These are phyloP conservation scores for Colletotrichum trifolii DNA, from an alignment of 2,329 filamentous ascomycete species.

Conservation along the genomic window DNA sequence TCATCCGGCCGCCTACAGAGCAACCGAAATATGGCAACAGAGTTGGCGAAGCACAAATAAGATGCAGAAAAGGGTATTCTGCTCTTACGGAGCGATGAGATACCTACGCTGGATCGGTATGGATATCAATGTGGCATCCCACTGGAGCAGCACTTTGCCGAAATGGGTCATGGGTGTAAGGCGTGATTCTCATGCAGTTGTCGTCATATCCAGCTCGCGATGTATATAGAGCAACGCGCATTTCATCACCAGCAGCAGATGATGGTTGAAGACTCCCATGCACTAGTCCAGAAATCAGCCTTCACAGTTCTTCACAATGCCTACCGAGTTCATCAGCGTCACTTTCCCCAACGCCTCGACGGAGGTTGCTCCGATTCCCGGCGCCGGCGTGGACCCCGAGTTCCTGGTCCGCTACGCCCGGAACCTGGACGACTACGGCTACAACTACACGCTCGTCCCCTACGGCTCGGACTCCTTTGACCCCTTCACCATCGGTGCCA, in stretches of 20 bases:
- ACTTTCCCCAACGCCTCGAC: conserved; percentile 68
- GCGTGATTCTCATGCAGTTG: conserved; percentile 41
- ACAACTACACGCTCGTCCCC: conserved; percentile 71
- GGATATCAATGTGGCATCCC: conserved; percentile 21
- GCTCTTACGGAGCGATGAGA: background rate
- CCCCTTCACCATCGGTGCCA: conserved; percentile 69
- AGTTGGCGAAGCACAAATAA: background rate
- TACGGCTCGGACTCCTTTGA: conserved; percentile 67
- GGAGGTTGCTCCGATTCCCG: conserved; percentile 64
- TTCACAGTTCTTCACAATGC: conserved; percentile 45
- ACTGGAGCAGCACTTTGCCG: conserved; percentile 29
- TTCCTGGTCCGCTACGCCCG: conserved; percentile 67
- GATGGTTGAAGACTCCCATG: background rate
- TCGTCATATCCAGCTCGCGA: conserved; percentile 37
- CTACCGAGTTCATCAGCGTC: conserved; percentile 68
- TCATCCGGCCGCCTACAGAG: too few species aligned
- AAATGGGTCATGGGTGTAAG: conserved; percentile 38
- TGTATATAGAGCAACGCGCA: conserved; percentile 30
- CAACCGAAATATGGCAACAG: too few species aligned
- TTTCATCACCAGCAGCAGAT: background rate
- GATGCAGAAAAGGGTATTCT: background rate
- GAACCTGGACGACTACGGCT: conserved; percentile 68
- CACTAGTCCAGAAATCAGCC: background rate
- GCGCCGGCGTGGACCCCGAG: conserved; percentile 63
- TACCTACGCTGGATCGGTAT: background rate